phyloP scores from a whole-genome alignment of 352 stramenopile species.

The Globisporangium nagaii region DNA sequence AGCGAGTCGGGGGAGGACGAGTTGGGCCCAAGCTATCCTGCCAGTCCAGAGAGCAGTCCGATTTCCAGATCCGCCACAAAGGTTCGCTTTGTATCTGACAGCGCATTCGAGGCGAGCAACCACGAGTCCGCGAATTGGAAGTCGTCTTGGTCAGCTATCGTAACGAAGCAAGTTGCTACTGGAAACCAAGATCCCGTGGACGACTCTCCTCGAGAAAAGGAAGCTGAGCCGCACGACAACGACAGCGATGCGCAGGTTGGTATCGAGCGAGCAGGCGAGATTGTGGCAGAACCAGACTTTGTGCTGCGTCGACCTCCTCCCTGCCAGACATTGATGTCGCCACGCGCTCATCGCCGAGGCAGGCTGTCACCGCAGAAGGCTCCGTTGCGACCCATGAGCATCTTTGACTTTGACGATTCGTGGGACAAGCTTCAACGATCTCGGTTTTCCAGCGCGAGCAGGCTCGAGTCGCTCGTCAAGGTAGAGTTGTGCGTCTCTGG shows the following conservation, averaged over 20 bases:
- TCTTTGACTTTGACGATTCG: slow-evolving; percentile 14
- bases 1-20: background rate
- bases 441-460: background rate
- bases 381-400: background rate
- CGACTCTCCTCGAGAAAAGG: background rate
- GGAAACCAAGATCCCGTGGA: background rate
- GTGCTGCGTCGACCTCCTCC: background rate
- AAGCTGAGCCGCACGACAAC: background rate
- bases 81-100: background rate
- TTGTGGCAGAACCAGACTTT: background rate
- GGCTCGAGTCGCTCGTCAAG: slow-evolving; percentile 9
- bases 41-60: background rate
- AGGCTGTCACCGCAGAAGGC: background rate
- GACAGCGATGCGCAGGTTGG: background rate
- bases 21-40: background rate
- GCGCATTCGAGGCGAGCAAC: background rate
- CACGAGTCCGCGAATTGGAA: background rate
- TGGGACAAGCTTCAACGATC: slow-evolving; percentile 8
- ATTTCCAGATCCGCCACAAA: background rate
- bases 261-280: background rate
- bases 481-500: background rate
- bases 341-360: background rate
- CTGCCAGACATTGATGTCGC: background rate
- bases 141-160: background rate
- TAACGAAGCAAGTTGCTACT: too few species aligned